Base-by-base conservation (phyloP, 495 filamentous ascomycete species). In the Sordaria brevicollis region DNA sequence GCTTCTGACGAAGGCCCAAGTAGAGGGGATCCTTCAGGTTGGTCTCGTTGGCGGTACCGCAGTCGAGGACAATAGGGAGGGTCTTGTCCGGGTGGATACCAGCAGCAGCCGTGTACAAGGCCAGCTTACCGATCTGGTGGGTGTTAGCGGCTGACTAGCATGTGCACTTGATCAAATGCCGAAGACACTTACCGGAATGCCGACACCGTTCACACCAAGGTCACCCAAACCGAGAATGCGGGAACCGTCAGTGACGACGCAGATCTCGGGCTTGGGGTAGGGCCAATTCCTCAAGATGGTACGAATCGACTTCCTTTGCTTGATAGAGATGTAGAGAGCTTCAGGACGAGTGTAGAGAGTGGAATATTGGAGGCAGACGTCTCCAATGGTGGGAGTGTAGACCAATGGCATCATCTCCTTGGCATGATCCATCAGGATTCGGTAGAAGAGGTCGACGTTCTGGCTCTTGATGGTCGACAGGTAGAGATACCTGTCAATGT, bases 371-470 rank as follows among this genome's bases (percentile, higher is more conserved):
- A 96, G 82, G 82, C 95, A 99, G 35, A 96, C 95, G 78, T 99
- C 94, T 73, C 95, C 95, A 74, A 99, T 96, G 72, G 93, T 95
- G 5, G 95, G 95, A 19, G 95, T 99, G 82, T 99, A 99, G 75
- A 99, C 96, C 69, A 97, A 83, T 57, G 95, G 95, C 74, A 96
- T 97, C 73, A 97, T 81, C 76, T 94, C 91, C 81, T 91, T 91
- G 74, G 97, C 88, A 81, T 98, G 91, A 79, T 94, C 90, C 71
- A 93, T 92, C 72, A 97, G 85, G 73, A 99, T 84, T 73, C 95
- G 88, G 85, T 97, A 99, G 84, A 97, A 99, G 65, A 99, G 86
- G 79, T 97, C 92, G 37, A 91, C 87, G 81, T 97, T 97, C 73
- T 92, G 90, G 76, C 89, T 90, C 81, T 94, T 92, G 77, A 99